Evolutionary conservation across 345 rosid genomes (phyloP).

Genomic region (Gossypium bickii): DNA sequence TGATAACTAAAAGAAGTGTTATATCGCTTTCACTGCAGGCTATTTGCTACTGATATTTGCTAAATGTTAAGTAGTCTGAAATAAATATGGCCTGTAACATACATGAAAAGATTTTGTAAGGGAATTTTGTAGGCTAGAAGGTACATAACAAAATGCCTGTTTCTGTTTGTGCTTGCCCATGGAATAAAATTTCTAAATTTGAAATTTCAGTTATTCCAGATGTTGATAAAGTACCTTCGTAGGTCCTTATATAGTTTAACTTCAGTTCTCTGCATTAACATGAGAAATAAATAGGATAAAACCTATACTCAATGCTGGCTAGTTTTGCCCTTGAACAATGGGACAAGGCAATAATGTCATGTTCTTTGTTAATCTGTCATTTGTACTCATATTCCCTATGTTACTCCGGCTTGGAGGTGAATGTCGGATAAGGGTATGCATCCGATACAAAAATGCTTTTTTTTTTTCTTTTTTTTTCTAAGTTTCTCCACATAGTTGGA

Average conservation of each 20-base stretch:
- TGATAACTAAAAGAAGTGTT: neutral
- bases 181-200: slow-evolving; percentile 8
- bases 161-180: neutral
- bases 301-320: neutral
- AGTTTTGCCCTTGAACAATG: neutral
- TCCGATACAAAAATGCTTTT: neutral
- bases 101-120: neutral
- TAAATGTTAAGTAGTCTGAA: neutral
- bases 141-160: neutral
- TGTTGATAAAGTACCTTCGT: neutral
- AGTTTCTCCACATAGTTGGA: neutral
- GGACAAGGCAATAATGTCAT: neutral
- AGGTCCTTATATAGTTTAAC: neutral
- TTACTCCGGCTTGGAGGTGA: neutral
- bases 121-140: neutral
- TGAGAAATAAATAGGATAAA: slow-evolving; percentile 3
- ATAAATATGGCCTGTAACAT: neutral
- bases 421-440: neutral
- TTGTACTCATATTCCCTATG: neutral
- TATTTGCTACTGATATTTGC: slow-evolving; percentile 4
- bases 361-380: neutral
- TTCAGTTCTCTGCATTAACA: neutral
- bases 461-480: too few relatives aligned
- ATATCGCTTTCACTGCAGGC: neutral
- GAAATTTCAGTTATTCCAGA: neutral